Evolutionary conservation across 257 asterid species (phyloP).

Genomic region (Gentiana straminea): DNA sequence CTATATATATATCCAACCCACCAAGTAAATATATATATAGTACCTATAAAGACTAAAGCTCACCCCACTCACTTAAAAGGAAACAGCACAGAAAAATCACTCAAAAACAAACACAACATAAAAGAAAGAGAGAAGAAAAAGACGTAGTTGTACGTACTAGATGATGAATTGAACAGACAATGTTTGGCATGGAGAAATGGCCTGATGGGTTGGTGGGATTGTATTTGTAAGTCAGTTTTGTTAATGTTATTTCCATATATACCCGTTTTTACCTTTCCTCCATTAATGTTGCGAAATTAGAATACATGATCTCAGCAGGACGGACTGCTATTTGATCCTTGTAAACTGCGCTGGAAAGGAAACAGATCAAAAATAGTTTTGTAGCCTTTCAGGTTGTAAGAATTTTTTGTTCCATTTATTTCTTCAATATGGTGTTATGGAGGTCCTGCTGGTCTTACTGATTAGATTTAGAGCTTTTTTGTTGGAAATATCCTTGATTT

Average conservation of each 20-base stretch:
- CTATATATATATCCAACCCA: slow-evolving; percentile 3
- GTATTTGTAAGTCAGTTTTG: slow-evolving; percentile 48
- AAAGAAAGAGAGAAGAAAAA: slow-evolving; percentile 2
- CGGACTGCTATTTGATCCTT: not conserved
- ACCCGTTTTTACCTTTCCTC: no score
- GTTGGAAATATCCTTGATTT: slow-evolving; percentile 5
- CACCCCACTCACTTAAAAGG: no score
- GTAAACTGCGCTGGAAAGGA: slow-evolving; percentile 1
- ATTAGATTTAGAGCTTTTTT: slow-evolving; percentile 1
- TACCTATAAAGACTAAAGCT: no score
- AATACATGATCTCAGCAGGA: no score
- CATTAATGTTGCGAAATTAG: not conserved
- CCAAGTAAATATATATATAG: no score
- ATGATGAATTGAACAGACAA: slow-evolving; percentile 21
- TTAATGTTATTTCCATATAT: slow-evolving; percentile 50
- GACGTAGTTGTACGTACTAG: no score
- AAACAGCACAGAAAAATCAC: slow-evolving; percentile 5
- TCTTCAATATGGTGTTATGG: slow-evolving; percentile 5
- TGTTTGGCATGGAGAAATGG: slow-evolving; percentile 50
- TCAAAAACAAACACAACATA: slow-evolving; percentile 8
- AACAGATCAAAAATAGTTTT: not conserved
- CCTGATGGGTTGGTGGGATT: slow-evolving; percentile 52
- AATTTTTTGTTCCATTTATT: not conserved
- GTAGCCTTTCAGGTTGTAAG: not conserved
- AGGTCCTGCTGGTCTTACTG: not conserved